Percentiles rank a stretch among this genome's conserved stretches.
Evolutionary conservation across 2,329 filamentous ascomycete genomes (phyloP).

Genomic region (Phialophora tarda): DNA sequence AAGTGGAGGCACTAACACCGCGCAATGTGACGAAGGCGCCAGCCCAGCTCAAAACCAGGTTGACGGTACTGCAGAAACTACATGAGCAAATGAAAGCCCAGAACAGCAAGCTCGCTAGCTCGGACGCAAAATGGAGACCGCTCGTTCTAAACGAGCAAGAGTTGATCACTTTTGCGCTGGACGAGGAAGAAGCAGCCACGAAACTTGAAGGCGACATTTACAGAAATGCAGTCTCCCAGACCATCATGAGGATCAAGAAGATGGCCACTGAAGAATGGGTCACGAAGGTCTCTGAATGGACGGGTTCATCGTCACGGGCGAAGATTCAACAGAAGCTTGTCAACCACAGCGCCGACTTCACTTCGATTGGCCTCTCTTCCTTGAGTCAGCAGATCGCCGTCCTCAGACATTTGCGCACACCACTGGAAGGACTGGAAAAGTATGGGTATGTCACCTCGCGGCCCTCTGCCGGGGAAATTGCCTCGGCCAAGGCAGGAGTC

Average conservation of each 20-base stretch:
- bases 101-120: slow-evolving; percentile 48
- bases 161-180: slow-evolving; percentile 53
- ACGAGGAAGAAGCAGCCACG: slow-evolving; percentile 72
- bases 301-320: slow-evolving; percentile 5
- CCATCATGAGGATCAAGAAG: slow-evolving; percentile 74
- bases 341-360: slow-evolving; percentile 8
- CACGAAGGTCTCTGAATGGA: slow-evolving; percentile 59
- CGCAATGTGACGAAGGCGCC: slow-evolving; percentile 53
- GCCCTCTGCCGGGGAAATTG: slow-evolving; percentile 70
- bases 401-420: slow-evolving; percentile 66
- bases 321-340: slow-evolving; percentile 22
- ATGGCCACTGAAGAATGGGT: slow-evolving; percentile 77
- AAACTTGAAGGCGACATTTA: slow-evolving; percentile 70
- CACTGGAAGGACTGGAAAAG: slow-evolving; percentile 66
- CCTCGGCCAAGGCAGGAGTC: slow-evolving; percentile 68
- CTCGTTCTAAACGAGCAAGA: slow-evolving; percentile 52
- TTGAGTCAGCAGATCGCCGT: slow-evolving; percentile 70
- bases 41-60: slow-evolving; percentile 49
- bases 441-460: slow-evolving; percentile 76
- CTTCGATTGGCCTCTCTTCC: slow-evolving; percentile 60
- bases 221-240: slow-evolving; percentile 80
- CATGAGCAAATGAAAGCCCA: slow-evolving; percentile 51
- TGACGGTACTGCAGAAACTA: slow-evolving; percentile 52
- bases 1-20: slow-evolving; percentile 52
- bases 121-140: slow-evolving; percentile 42